These are phyloP conservation scores for Nyssa sinensis DNA, from an alignment of 148 eudicot species.

Conservation along the genomic window DNA sequence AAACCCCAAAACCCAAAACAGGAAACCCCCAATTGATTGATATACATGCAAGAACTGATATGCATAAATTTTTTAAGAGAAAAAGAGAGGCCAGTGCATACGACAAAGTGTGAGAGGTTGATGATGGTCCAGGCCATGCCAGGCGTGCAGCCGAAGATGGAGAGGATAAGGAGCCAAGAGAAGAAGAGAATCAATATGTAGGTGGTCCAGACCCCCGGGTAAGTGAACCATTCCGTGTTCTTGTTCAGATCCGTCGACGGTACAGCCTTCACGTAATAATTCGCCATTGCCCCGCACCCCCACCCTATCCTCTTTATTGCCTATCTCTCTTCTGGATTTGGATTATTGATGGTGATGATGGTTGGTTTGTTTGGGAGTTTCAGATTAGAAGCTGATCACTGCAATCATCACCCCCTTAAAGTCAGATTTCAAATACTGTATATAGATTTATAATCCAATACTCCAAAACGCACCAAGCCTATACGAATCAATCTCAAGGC, in stretches of 20 bases:
- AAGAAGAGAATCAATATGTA: slow-evolving; percentile 74
- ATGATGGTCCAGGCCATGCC: slow-evolving; percentile 91
- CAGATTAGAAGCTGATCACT: slow-evolving; percentile 5
- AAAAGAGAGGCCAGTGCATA: slow-evolving; percentile 28
- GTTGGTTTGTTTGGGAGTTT: background rate
- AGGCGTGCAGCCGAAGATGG: slow-evolving; percentile 64
- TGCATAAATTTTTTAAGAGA: background rate
- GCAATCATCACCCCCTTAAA: too few relatives aligned
- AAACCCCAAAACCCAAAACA: background rate
- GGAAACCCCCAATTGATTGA: background rate
- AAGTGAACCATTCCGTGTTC: slow-evolving; percentile 89
- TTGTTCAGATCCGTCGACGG: slow-evolving; percentile 81
- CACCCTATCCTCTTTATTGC: too few relatives aligned
- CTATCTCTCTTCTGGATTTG: background rate
- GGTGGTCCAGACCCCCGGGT: slow-evolving; percentile 88
- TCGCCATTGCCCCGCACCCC: slow-evolving; percentile 70
- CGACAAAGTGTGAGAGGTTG: slow-evolving; percentile 63
- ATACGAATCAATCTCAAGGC: too few relatives aligned
- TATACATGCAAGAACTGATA: background rate
- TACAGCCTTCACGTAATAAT: slow-evolving; percentile 65
- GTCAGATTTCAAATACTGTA: too few relatives aligned
- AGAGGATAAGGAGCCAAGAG: slow-evolving; percentile 74
- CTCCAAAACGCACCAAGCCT: too few relatives aligned
- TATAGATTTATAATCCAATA: too few relatives aligned
- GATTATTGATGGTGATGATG: background rate